phyloP scores from a whole-genome alignment of 768 basidiomycete genomes.

The Suillus americanus region DNA sequence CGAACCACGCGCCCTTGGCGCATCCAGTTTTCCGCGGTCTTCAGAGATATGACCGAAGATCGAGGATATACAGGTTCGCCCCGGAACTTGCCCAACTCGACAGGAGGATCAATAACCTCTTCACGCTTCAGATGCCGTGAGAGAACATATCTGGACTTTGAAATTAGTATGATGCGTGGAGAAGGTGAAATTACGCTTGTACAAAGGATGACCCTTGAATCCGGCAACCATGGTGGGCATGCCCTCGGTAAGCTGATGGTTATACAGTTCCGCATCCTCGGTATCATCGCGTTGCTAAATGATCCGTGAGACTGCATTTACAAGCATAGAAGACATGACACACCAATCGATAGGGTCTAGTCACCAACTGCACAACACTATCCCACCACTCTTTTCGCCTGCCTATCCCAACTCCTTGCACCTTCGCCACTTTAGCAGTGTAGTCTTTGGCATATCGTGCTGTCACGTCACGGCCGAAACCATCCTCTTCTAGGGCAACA shows the following conservation, averaged over 20 bases:
- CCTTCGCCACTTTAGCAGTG: slow-evolving; percentile 75
- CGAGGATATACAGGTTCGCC: slow-evolving; percentile 92
- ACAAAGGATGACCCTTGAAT: slow-evolving; percentile 97
- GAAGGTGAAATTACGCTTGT: slow-evolving; percentile 26
- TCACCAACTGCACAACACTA: slow-evolving; percentile 57
- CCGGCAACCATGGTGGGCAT: slow-evolving; percentile 91
- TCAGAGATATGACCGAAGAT: slow-evolving; percentile 78
- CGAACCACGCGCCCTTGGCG: slow-evolving; percentile 75
- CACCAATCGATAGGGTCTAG: slow-evolving; percentile 82
- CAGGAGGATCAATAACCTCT: slow-evolving; percentile 78
- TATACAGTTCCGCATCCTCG: slow-evolving; percentile 87
- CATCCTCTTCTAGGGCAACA: slow-evolving; percentile 92
- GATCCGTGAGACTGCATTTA: slow-evolving; percentile 15
- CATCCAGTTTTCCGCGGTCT: slow-evolving; percentile 95
- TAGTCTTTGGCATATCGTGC: slow-evolving; percentile 83
- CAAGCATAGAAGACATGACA: slow-evolving; percentile 26
- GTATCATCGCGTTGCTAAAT: slow-evolving; percentile 85
- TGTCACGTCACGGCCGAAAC: slow-evolving; percentile 89
- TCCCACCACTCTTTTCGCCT: slow-evolving; percentile 88
- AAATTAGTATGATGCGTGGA: slow-evolving; percentile 8
- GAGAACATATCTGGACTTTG: slow-evolving; percentile 66
- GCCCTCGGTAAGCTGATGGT: slow-evolving; percentile 76
- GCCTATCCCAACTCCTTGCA: slow-evolving; percentile 59
- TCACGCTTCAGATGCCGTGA: slow-evolving; percentile 85
- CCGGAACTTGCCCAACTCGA: slow-evolving; percentile 88